Base-by-base conservation (phyloP, 306 rosid genomes). In the Chamaecrista fasciculata region DNA sequence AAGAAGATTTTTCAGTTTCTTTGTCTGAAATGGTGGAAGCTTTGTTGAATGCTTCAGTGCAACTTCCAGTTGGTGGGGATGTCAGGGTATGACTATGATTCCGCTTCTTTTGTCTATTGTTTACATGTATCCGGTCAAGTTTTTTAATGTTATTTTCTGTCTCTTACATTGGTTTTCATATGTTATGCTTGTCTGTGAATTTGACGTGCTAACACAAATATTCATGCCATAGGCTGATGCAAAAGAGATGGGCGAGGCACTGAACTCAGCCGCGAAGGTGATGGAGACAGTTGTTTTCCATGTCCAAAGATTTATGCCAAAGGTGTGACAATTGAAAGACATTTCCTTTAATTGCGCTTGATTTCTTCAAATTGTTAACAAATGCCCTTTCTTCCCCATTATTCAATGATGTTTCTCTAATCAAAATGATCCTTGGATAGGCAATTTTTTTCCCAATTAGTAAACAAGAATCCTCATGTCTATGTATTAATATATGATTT, bases 1-100 rank as follows among this genome's bases (percentile, higher is more conserved):
- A 85, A 48, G 93, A 52, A 76, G 93, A 82, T 55, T 89, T 85
- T 80, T 84, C 91, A 8, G 31, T 69, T 69, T 83, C 83, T 60
- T 74, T 86, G 62, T 69, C 85, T 40, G 97, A 88, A 83, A 74
- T 71, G 36, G 67, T 42, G 67, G 84, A 72, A 62, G 97, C 93
- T 66, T 67, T 91, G 87, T 48, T 83, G 71, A 91, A 91, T 67
- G 84, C 91, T 46, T 88, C 93, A 14, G 75, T 75, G 69, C 96
- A 74, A 74, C 86, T 88, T 82, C 93, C 96, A 64, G 43, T 82
- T 40, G 84, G 86, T 16, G 87, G 81, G 56, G 80, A 80, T 73
- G 82, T 83, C 69, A 83, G 73, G 91, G 97, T 91, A 83, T 76
- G 76, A 24, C 36, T 61, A 39, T 57, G 20, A 67, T 39, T 64